phyloP scores from a whole-genome alignment of 352 stramenopile species.

The Pythium sukuiense region DNA sequence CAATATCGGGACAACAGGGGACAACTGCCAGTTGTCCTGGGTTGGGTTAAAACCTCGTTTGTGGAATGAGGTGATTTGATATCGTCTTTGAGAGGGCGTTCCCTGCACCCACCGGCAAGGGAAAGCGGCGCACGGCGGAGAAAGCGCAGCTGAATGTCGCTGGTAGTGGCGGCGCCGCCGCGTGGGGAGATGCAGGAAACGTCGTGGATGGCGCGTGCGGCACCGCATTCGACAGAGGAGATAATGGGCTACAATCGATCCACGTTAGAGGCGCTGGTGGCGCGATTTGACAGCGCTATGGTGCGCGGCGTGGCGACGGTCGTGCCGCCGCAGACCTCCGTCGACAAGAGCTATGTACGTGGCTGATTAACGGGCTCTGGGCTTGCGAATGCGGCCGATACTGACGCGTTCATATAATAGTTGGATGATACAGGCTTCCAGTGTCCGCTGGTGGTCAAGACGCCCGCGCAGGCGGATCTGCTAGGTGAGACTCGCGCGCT shows the following conservation, averaged over 20 bases:
- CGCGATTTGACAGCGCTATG: conserved; percentile 16
- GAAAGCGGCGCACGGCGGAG: conserved; percentile 5
- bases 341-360: conserved; percentile 29
- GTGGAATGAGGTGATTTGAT: conserved; percentile 15
- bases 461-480: conserved; percentile 30
- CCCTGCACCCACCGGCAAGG: conserved; percentile 1
- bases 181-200: background rate
- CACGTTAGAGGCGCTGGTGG: conserved; percentile 4
- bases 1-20: background rate
- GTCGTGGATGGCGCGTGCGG: background rate
- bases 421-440: conserved; percentile 31
- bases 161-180: conserved; percentile 11
- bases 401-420: conserved; percentile 11
- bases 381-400: background rate
- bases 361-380: too few species aligned
- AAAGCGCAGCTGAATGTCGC: conserved; percentile 18
- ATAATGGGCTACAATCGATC: background rate
- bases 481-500: conserved; percentile 20
- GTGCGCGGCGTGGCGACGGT: conserved; percentile 11
- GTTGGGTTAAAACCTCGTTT: conserved; percentile 17
- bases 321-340: conserved; percentile 2
- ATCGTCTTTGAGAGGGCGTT: conserved; percentile 24
- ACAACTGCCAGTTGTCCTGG: background rate
- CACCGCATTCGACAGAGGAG: background rate
- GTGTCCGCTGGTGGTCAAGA: conserved; percentile 25